Conservation (phyloP, 169 alveolate species). For the Plasmodium reichenowi region DNA sequence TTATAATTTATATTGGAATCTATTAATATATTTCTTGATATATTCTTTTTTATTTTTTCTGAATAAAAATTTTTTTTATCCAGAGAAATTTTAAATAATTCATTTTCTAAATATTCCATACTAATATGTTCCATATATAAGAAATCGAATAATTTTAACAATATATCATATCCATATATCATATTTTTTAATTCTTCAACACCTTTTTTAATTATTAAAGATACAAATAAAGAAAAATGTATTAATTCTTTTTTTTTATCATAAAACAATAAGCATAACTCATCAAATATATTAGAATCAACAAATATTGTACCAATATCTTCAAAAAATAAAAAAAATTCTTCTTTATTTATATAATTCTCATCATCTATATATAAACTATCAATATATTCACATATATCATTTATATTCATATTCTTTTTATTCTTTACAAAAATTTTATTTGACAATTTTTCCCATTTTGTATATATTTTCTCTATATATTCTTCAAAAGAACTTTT, state of each 20-base stretch:
- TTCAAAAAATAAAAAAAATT: slow-evolving; percentile 57
- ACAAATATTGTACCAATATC: slow-evolving; percentile 60
- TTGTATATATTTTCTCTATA: slow-evolving; percentile 36
- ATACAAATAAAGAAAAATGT: slow-evolving; percentile 35
- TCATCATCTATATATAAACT: slow-evolving; percentile 48
- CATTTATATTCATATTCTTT: slow-evolving; percentile 52
- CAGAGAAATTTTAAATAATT: slow-evolving; percentile 29
- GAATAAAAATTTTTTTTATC: slow-evolving; percentile 58
- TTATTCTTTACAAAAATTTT: slow-evolving; percentile 49
- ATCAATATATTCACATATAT: slow-evolving; percentile 65
- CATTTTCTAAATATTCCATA: slow-evolving; percentile 47
- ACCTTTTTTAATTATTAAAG: slow-evolving; percentile 49
- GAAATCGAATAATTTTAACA: slow-evolving; percentile 25
- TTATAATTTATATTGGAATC: slow-evolving; percentile 14
- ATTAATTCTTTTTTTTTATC: slow-evolving; percentile 31
- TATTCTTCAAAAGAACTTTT: slow-evolving; percentile 43
- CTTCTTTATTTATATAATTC: slow-evolving; percentile 51
- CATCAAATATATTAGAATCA: slow-evolving; percentile 45
- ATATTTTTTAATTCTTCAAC: slow-evolving; percentile 50
- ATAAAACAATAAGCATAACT: slow-evolving; percentile 42
- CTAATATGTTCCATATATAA: slow-evolving; percentile 28
- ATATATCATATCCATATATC: slow-evolving; percentile 53
- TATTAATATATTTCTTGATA: slow-evolving; percentile 11
- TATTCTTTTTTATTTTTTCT: slow-evolving; percentile 16
- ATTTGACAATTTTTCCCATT: slow-evolving; percentile 52